phyloP scores from a whole-genome alignment of 495 filamentous ascomycete genomes.

The Daldinia decipiens region DNA sequence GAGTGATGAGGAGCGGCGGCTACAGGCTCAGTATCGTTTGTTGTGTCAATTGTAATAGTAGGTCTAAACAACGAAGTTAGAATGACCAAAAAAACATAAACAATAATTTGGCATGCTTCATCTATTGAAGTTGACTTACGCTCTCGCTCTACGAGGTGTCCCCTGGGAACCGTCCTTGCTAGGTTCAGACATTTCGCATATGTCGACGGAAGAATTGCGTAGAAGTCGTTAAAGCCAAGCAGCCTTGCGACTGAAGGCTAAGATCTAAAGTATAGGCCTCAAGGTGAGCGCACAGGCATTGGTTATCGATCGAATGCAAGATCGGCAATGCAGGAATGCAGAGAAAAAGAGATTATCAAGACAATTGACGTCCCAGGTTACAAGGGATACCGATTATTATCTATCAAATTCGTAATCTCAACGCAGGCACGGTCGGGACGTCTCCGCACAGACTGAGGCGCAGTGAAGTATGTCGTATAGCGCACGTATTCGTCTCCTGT shows the following conservation, averaged over 20 bases:
- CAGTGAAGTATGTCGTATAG: conserved; percentile 24
- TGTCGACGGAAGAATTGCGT: conserved; percentile 7
- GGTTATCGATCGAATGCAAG: conserved; percentile 35
- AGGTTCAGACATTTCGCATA: conserved; percentile 34
- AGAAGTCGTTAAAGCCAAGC: conserved; percentile 10
- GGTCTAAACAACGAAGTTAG: conserved; percentile 43
- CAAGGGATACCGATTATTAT: conserved; percentile 8
- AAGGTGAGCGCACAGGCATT: conserved; percentile 22
- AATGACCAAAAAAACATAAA: conserved; percentile 1
- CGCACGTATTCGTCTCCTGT: conserved; percentile 11
- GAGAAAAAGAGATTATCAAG: conserved; percentile 6
- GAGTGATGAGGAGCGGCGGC: conserved; percentile 51
- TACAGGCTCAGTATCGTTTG: conserved; percentile 49
- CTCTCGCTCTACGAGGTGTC: conserved; percentile 39
- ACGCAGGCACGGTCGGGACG: conserved; percentile 12
- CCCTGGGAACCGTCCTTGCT: conserved; percentile 28
- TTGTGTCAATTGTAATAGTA: conserved; percentile 54
- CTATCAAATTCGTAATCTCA: conserved; percentile 6
- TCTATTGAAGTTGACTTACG: conserved; percentile 29
- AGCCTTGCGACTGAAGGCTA: conserved; percentile 28
- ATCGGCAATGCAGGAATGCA: conserved; percentile 14
- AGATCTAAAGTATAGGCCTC: conserved; percentile 14
- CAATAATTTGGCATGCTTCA: background rate
- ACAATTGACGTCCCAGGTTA: conserved; percentile 22
- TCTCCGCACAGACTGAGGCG: conserved; percentile 32